Base-by-base conservation (phyloP, 768 basidiomycete species). In the Hypholoma sublateritium region DNA sequence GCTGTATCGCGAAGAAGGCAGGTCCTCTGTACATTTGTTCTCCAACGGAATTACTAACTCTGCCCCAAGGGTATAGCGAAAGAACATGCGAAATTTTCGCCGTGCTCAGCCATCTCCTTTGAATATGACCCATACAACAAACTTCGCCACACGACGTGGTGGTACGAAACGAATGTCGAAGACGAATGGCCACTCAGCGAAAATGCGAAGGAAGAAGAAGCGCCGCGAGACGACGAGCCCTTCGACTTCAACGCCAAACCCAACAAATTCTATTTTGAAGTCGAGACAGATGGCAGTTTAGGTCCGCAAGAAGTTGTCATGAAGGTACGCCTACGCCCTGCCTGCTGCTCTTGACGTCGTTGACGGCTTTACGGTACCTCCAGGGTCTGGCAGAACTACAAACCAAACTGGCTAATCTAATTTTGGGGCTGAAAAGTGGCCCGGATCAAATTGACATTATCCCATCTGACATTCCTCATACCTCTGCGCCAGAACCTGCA, bases 51-150 rank as follows among this genome's bases (percentile, higher is more conserved):
- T 46, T 25, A 43, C 51, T 24, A 32, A 32, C 5, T 5, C 5
- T 32, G 2, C 28, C 28, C 60, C 17, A 65, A 98, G 96, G 96
- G 96, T 41, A 88, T 97, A 58, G 94, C 96, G 3, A 98, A 98
- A 77, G 94, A 97, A 70, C 97, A 99, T 68, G 95, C 97, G 12
- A 99, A 99, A 74, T 99, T 96, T 93, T 96, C 94, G 0, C 96
- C 97, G 12, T 91, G 95, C 58, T 91, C 94, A 1, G 94, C 97
- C 7, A 88, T 99, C 16, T 85, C 88, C 7, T 98, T 96, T 62
- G 97, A 99, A 75, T 99, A 99, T 61, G 97, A 99, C 72, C 97
- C 97, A 12, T 83, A 98, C 78, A 99, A 99, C 76, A 94, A 94
- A 71, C 79, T 99, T 32, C 86, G 95, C 52, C 97, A 99, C 73